Conservation (phyloP, 176 grass and related monocot genomes). For the Eleusine indica region DNA sequence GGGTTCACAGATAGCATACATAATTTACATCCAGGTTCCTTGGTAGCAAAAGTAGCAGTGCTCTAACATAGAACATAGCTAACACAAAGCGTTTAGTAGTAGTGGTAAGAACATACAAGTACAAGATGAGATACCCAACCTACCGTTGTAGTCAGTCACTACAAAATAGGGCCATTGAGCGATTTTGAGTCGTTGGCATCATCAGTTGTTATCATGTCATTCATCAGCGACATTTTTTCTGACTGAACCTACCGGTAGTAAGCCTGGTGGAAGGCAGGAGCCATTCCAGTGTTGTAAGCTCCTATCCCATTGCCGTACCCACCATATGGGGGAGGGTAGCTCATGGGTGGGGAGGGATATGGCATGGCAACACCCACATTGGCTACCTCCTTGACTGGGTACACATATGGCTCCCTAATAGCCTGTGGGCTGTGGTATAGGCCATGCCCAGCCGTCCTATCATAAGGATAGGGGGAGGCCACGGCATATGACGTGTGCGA, state of each 20-base stretch:
- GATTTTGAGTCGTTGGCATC: conserved; percentile 38
- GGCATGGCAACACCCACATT: conserved; percentile 55
- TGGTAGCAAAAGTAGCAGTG: conserved; percentile 51
- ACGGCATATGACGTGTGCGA: conserved; percentile 46
- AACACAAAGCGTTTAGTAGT: conserved; percentile 58
- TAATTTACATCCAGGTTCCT: conserved; percentile 85
- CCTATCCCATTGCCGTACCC: conserved; percentile 60
- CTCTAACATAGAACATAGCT: conserved; percentile 59
- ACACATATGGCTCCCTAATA: conserved; percentile 75
- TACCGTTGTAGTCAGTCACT: conserved; percentile 83
- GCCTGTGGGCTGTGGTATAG: conserved; percentile 72
- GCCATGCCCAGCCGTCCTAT: conserved; percentile 45
- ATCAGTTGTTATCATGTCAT: conserved; percentile 72
- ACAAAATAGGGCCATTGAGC: conserved; percentile 75
- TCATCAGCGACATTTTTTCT: conserved; percentile 50
- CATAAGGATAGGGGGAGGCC: conserved; percentile 62
- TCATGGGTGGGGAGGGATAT: conserved; percentile 72
- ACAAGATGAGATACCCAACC: conserved; percentile 51
- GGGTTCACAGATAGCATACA: conserved; percentile 40
- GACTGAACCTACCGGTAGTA: conserved; percentile 78
- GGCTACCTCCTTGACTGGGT: conserved; percentile 62
- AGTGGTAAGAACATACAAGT: conserved; percentile 41
- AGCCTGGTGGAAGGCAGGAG: conserved; percentile 71
- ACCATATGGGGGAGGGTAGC: conserved; percentile 58
- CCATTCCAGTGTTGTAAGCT: conserved; percentile 59